Evolutionary conservation across 1,284 basidiomycete genomes (phyloP), one percentile per base, ranked within the genome.

Genomic region (Cryptococcus sp.): DNA sequence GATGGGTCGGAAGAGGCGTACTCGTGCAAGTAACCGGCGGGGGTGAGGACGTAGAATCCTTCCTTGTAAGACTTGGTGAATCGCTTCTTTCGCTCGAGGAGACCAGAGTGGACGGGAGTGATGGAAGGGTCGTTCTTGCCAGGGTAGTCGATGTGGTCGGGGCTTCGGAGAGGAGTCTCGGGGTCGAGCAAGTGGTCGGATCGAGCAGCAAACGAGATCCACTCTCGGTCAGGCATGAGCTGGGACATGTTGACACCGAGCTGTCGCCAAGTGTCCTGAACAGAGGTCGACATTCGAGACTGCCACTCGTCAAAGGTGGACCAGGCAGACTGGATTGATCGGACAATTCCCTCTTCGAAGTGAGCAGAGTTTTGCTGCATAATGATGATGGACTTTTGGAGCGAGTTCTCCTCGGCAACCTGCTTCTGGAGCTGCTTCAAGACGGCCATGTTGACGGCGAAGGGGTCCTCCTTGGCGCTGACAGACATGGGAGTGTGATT

Each of bases 361-460:
- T 96, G 88, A 21, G 93, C 94, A 45, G 87, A 91, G 76, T 97
- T 97, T 67, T 97, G 88, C 73, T 98, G 94, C 84, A 97, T 98
- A 74, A 98, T 96, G 69, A 98, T 87, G 69, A 98, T 88, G n/a
- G 87, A 91, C 75, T 98, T 98, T 76, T 98, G 96, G 18, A 98
- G 83, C 0, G 93, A 85, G 70, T 98, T 98, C 78, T 98, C 96
- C 77, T 96, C 94, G 76, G 93, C 86, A 45, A 98, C 91, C 75
- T 92, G 89, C 69, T 88, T 91, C 65, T 88, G 84, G 43, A 98
- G 85, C 77, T 98, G 94, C 54, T 84, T 86, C 51, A 82, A 76
- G 48, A 98, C 94, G 46, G 83, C 80, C 59, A 83, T 80, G 79
- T 98, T 98, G 66, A 80, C 79, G 36, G 77, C 76, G 73, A 81